A percentile compares a stretch with the other conserved stretches of the same genome.
phyloP scores from a whole-genome alignment of 768 basidiomycete species.

The Russula dissimulans region DNA sequence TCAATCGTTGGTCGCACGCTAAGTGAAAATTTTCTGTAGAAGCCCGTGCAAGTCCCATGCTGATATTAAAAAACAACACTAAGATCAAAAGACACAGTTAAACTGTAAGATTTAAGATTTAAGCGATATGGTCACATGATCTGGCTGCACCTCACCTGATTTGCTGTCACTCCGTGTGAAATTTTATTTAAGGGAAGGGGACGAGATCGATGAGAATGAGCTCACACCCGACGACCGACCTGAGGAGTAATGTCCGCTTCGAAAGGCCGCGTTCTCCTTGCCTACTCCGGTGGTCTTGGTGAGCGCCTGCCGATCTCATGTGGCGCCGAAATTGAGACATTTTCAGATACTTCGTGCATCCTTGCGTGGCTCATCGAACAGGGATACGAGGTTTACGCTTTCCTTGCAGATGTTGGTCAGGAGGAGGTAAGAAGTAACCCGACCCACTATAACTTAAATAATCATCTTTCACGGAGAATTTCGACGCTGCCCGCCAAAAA shows the following conservation, averaged over 20 bases:
- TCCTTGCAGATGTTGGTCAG: conserved; percentile 94
- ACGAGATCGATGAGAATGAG: no score
- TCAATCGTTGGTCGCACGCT: no score
- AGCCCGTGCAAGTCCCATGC: no score
- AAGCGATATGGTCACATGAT: no score
- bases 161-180: no score
- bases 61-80: no score
- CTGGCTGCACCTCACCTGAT: no score
- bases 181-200: no score
- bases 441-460: conserved; percentile 9
- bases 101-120: no score
- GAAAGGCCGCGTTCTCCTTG: conserved; percentile 85
- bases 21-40: no score
- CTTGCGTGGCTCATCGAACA: conserved; percentile 98
- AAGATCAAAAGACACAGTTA: no score
- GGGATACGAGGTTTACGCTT: conserved; percentile 94
- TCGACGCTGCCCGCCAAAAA: conserved; percentile 83
- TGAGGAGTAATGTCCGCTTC: conserved; percentile 33
- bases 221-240: not conserved
- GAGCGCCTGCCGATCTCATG: conserved; percentile 26
- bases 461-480: conserved; percentile 51
- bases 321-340: not conserved
- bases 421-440: conserved; percentile 53
- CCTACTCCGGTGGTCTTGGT: conserved; percentile 98
- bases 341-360: conserved; percentile 93